A percentile compares a stretch with the other conserved stretches of the same genome.
Evolutionary conservation across 2,329 filamentous ascomycete genomes (phyloP).

Genomic region (Dothideomycetes sp.): DNA sequence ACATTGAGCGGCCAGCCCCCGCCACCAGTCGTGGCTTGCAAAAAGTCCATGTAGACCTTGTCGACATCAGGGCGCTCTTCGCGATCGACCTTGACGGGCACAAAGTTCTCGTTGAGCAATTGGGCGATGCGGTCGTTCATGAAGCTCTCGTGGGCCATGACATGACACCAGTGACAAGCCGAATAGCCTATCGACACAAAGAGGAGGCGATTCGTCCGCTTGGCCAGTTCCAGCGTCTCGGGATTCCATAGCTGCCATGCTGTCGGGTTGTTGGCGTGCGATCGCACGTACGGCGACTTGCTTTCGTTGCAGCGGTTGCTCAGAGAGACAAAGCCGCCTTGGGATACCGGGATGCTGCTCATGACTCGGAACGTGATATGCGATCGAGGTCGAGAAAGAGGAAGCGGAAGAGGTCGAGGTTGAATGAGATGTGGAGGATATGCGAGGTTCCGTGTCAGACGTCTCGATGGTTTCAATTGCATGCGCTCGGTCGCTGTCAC

Average conservation of each 20-base stretch:
- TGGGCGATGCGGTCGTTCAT: slow-evolving; percentile 70
- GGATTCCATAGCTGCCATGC: slow-evolving; percentile 85
- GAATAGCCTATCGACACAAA: slow-evolving; percentile 94
- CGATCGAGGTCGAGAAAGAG: neutral
- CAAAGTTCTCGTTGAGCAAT: slow-evolving; percentile 76
- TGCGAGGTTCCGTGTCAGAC: no score
- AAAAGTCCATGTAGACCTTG: slow-evolving; percentile 96
- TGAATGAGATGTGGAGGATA: neutral
- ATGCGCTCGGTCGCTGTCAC: slow-evolving; percentile 3
- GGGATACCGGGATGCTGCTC: neutral
- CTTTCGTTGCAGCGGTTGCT: slow-evolving; percentile 51
- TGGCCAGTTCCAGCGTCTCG: slow-evolving; percentile 67
- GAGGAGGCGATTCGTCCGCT: slow-evolving; percentile 73
- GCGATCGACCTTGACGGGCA: slow-evolving; percentile 86
- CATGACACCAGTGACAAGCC: slow-evolving; percentile 84
- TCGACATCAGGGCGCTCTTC: slow-evolving; percentile 93
- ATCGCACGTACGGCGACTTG: slow-evolving; percentile 60
- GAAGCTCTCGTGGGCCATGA: slow-evolving; percentile 91
- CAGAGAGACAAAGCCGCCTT: slow-evolving; percentile 10
- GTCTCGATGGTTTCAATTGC: slow-evolving; percentile 7
- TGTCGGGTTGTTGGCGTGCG: slow-evolving; percentile 71
- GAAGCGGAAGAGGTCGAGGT: neutral
- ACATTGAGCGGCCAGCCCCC: slow-evolving; percentile 94
- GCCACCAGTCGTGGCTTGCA: slow-evolving; percentile 80
- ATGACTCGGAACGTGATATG: slow-evolving; percentile 1